Base-by-base conservation (phyloP, 441 rosid genomes). In the Eutrema salsugineum region DNA sequence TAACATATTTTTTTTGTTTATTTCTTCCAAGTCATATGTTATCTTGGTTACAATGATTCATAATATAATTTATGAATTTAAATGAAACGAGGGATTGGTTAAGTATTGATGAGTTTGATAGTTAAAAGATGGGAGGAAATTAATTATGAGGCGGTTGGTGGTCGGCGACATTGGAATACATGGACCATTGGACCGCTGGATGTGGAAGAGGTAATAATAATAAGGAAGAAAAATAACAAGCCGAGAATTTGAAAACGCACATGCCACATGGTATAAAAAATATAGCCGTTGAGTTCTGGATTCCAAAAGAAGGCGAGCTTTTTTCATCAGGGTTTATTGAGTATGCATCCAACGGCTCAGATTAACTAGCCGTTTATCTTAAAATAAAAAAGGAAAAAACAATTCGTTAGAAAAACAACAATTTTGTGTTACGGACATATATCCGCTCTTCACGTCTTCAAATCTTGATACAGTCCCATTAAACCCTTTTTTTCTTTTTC, bases 321-420 rank as follows among this genome's bases (percentile, higher is more conserved):
- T 85, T 82, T 65, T 14, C 61, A 81, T 83, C 78, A 42, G 43
- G 42, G 43, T 49, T 48, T 63, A 19, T 39, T 30, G 39, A 40
- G 32, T 42, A 8, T 44, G 8, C 48, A 90, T 90, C 93, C 14
- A 70, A 84, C 86, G 96, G 96, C 55, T 83, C 20, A 0, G 0
- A 71, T 79, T 77, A 50, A 86, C 87, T 93, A 91, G 93, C 93
- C 91, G 94, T 93, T 91, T 17, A 22, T 60, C 86, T 83, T 77
- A 70, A 83, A 81, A 70, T 24, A 24, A 64, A 40, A 36, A 15
- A 30, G 36, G n/a, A n/a, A 19, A 36, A 11, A 17, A 35, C 15
- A 19, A 12, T 6, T 47, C 51, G 22, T 53, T 1, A 9, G 2
- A 46, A 17, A 27, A 28, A 62, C 55, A 59, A 63, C 9, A 43